Percentiles rank a stretch among this genome's conserved stretches.
These are phyloP conservation scores for Vicia faba DNA, from an alignment of 306 rosid species.

Conservation along the genomic window DNA sequence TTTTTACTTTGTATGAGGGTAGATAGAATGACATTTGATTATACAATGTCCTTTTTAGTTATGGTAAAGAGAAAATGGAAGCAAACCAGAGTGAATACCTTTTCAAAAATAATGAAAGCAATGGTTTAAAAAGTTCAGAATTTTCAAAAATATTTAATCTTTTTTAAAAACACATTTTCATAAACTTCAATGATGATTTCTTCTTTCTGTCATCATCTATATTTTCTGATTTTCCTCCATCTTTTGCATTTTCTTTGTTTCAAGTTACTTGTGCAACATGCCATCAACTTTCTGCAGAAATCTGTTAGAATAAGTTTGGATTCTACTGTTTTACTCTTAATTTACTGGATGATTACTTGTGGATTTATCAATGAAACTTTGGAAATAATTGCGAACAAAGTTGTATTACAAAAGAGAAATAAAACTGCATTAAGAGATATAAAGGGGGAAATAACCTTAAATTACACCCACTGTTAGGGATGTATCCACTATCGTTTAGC, in stretches of 20 bases:
- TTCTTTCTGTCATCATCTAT: not conserved
- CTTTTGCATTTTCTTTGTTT: slow-evolving; percentile 10
- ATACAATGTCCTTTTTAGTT: not conserved
- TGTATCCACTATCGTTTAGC: no score
- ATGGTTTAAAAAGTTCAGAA: not conserved
- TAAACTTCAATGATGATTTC: not conserved
- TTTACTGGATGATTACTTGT: not conserved
- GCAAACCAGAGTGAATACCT: not conserved
- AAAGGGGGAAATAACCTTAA: not conserved
- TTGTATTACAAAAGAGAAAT: not conserved
- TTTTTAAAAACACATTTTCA: not conserved
- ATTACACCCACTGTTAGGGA: no score
- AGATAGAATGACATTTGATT: not conserved
- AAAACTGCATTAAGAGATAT: slow-evolving; percentile 1
- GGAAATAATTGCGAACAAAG: not conserved
- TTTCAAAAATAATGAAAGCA: not conserved
- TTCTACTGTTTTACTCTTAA: not conserved
- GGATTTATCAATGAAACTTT: slow-evolving; percentile 1
- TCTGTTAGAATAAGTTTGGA: not conserved
- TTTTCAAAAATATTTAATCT: not conserved
- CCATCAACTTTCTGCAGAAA: not conserved
- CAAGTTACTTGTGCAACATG: not conserved
- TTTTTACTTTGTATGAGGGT: not conserved
- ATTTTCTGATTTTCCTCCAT: not conserved
- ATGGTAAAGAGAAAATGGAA: not conserved